Conservation (phyloP, 129 eudicot genomes). For the Artemisia annua region DNA sequence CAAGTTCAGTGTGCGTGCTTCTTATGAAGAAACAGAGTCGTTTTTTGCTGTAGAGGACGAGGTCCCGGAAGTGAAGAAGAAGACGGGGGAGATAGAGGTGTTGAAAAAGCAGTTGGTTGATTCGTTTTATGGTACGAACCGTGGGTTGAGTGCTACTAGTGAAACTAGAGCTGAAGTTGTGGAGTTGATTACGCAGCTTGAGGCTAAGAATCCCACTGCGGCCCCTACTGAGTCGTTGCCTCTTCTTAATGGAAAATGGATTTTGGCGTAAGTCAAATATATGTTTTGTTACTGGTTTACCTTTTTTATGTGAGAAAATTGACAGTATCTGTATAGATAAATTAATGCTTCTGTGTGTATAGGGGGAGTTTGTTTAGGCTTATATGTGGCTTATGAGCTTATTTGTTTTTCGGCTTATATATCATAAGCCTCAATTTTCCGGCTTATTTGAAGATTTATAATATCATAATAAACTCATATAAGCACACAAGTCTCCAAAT, state of each 20-base stretch:
- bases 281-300: neutral
- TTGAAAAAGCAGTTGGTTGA: conserved; percentile 77
- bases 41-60: conserved; percentile 47
- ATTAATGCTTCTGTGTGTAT: no score
- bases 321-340: no score
- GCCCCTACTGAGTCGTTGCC: conserved; percentile 80
- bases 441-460: no score
- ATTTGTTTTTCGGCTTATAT: no score
- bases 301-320: neutral
- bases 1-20: conserved; percentile 38
- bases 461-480: no score
- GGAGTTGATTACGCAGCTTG: conserved; percentile 80
- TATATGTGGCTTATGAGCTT: no score
- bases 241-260: conserved; percentile 91
- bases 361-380: no score
- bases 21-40: conserved; percentile 35
- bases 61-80: conserved; percentile 38
- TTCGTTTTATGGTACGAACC: conserved; percentile 75
- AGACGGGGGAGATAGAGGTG: conserved; percentile 53
- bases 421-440: no score
- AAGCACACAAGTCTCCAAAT: no score
- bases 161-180: conserved; percentile 94
- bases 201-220: conserved; percentile 83
- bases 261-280: conserved; percentile 66
- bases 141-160: conserved; percentile 76